Evolutionary conservation across 1,139 yeast species (phyloP).

Genomic region (Arxiozyma telluris): DNA sequence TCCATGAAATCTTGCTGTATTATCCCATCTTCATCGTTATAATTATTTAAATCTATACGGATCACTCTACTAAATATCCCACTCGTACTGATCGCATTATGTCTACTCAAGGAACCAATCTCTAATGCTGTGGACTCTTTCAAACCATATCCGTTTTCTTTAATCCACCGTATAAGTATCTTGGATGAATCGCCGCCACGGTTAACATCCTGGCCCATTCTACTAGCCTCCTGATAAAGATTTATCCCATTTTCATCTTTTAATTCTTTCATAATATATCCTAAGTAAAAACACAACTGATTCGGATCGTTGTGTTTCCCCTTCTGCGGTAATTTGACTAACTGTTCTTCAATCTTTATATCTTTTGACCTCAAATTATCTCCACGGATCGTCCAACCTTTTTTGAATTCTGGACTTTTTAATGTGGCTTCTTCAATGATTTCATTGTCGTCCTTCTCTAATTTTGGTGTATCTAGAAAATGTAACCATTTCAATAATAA

Average conservation of each 20-base stretch:
- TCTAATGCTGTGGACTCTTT: slow-evolving; percentile 46
- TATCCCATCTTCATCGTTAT: slow-evolving; percentile 61
- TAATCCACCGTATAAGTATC: slow-evolving; percentile 60
- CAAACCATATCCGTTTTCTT: slow-evolving; percentile 13
- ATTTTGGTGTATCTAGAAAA: slow-evolving; percentile 5
- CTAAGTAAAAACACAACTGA: slow-evolving; percentile 32
- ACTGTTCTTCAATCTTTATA: slow-evolving; percentile 10
- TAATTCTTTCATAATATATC: slow-evolving; percentile 52
- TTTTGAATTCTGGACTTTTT: background rate
- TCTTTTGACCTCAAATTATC: background rate
- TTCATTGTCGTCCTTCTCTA: background rate
- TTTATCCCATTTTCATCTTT: slow-evolving; percentile 57
- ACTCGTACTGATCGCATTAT: slow-evolving; percentile 58
- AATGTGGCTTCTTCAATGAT: background rate
- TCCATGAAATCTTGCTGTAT: slow-evolving; percentile 77
- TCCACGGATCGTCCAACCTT: slow-evolving; percentile 4
- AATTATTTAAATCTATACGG: slow-evolving; percentile 64
- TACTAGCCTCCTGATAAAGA: slow-evolving; percentile 79
- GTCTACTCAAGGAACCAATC: slow-evolving; percentile 68
- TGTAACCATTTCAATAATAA: slow-evolving; percentile 19
- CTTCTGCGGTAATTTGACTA: slow-evolving; percentile 10
- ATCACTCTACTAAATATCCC: slow-evolving; percentile 41
- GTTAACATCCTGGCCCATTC: slow-evolving; percentile 64
- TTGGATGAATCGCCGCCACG: slow-evolving; percentile 92
- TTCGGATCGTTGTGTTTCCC: slow-evolving; percentile 6